Percentiles rank a stretch among this genome's conserved stretches.
These are phyloP conservation scores for Closterium sp. DNA, from an alignment of 139 green algal species.

Conservation along the genomic window DNA sequence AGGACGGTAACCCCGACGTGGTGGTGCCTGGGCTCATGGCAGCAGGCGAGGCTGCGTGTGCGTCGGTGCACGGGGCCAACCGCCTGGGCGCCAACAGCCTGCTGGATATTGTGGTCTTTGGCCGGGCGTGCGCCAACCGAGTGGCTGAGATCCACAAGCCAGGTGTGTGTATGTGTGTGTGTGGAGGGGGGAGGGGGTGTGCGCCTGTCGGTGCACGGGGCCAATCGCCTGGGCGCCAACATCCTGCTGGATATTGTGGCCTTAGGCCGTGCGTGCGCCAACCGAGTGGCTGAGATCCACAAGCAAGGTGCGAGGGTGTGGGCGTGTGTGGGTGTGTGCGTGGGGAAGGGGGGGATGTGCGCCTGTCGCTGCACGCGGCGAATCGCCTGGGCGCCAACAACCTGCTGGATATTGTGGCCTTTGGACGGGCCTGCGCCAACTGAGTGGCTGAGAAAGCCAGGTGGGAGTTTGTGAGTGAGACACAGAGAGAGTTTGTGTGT, in stretches of 20 bases:
- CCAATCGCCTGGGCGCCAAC: conserved; percentile 98
- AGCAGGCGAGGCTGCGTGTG: conserved; percentile 83
- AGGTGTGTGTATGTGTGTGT: conserved; percentile 12
- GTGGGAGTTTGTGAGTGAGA: neutral
- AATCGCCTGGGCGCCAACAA: conserved; percentile 98
- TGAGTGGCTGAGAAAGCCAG: conserved; percentile 79
- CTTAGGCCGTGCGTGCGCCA: conserved; percentile 93
- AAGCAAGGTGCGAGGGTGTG: conserved; percentile 68
- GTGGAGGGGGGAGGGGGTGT: neutral
- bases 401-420: conserved; percentile 96
- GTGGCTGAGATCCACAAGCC: conserved; percentile 77
- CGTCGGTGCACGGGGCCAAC: conserved; percentile 88
- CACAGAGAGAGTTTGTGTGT: neutral
- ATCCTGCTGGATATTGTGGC: conserved; percentile 98
- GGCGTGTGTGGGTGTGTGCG: neutral
- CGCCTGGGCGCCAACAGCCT: conserved; percentile 96
- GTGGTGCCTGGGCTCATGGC: conserved; percentile 92
- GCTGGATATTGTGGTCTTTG: conserved; percentile 99
- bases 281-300: conserved; percentile 66
- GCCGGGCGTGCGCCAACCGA: conserved; percentile 84
- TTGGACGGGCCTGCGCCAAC: conserved; percentile 91
- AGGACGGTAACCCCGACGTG: conserved; percentile 69
- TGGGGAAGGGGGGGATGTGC: conserved; percentile 74
- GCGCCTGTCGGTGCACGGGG: conserved; percentile 62
- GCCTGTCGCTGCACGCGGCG: conserved; percentile 79